Percentiles rank a stretch among this genome's conserved stretches.
These are phyloP conservation scores for Cutaneotrichosporon sp. DNA, from an alignment of 1,284 basidiomycete species.

Conservation along the genomic window DNA sequence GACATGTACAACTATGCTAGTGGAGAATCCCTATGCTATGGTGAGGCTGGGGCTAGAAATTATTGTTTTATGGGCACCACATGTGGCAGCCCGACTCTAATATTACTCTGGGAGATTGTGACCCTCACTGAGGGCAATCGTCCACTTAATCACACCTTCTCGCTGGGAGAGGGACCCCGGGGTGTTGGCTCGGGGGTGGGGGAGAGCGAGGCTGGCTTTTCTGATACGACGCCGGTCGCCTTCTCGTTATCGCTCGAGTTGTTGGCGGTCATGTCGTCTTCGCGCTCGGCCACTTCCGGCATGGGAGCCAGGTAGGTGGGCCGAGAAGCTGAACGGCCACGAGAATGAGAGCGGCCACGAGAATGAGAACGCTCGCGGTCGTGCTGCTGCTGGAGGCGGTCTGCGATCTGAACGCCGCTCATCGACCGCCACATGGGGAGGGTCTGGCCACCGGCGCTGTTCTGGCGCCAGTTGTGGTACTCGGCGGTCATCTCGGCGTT, in stretches of 20 bases:
- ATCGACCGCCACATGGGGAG: constrained; percentile 21
- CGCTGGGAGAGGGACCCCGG: background rate
- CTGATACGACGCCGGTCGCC: background rate
- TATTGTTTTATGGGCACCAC: constrained; percentile 3
- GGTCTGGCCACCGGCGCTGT: background rate
- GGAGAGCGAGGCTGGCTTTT: background rate
- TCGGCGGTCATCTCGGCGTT: constrained; percentile 21
- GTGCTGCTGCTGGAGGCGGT: constrained; percentile 7
- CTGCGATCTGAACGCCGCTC: constrained; percentile 11
- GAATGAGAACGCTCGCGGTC: constrained; percentile 17
- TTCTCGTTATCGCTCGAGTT: constrained; percentile 11
- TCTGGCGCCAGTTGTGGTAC: constrained; percentile 14
- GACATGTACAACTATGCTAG: constrained; percentile 11
- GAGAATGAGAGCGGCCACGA: constrained; percentile 12
- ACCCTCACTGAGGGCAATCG: background rate
- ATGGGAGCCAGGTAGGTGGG: constrained; percentile 1
- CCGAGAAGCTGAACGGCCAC: constrained; percentile 2
- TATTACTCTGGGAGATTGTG: background rate
- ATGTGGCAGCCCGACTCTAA: background rate
- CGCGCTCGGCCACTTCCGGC: background rate
- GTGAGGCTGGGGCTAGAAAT: background rate
- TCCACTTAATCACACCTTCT: constrained; percentile 2
- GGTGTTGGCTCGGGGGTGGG: background rate
- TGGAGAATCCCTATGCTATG: constrained; percentile 8
- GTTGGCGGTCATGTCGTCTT: constrained; percentile 3